phyloP scores from a whole-genome alignment of 1,139 yeast genomes.

The Zygosaccharomyces pseudobailii region DNA sequence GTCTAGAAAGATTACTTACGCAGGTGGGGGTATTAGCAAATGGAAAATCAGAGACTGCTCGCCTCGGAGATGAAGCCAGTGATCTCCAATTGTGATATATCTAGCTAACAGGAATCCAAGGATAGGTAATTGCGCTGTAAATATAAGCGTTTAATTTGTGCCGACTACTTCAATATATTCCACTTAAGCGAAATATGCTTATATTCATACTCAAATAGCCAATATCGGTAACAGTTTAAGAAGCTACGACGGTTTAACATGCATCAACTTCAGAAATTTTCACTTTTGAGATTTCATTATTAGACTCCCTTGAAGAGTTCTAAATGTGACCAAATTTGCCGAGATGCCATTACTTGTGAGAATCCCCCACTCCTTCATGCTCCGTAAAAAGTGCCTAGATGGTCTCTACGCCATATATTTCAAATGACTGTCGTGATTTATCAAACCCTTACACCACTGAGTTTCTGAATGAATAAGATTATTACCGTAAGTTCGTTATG shows the following conservation, averaged over 20 bases:
- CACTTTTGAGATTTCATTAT: too few species aligned
- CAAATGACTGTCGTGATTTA: neutral
- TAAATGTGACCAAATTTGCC: too few species aligned
- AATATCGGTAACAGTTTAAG: neutral
- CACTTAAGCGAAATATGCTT: neutral
- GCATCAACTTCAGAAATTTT: too few species aligned
- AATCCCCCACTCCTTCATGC: too few species aligned
- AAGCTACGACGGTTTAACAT: too few species aligned
- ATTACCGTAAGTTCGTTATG: too few species aligned
- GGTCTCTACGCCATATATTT: neutral
- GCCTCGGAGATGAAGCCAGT: constrained; percentile 36
- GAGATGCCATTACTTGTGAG: too few species aligned
- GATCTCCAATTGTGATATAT: constrained; percentile 38
- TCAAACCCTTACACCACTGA: neutral
- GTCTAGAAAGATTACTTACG: constrained; percentile 45
- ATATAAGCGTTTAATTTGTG: neutral
- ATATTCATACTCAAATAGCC: neutral
- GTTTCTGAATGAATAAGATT: too few species aligned
- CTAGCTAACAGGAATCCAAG: too few species aligned
- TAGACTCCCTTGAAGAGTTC: too few species aligned
- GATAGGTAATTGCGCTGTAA: too few species aligned
- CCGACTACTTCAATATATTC: neutral
- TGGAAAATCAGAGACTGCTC: constrained; percentile 3
- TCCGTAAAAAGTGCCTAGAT: too few species aligned
- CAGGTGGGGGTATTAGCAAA: constrained; percentile 22